These are phyloP conservation scores for Fusarium drepaniforme DNA, from an alignment of 2,329 filamentous ascomycete genomes.

Conservation along the genomic window DNA sequence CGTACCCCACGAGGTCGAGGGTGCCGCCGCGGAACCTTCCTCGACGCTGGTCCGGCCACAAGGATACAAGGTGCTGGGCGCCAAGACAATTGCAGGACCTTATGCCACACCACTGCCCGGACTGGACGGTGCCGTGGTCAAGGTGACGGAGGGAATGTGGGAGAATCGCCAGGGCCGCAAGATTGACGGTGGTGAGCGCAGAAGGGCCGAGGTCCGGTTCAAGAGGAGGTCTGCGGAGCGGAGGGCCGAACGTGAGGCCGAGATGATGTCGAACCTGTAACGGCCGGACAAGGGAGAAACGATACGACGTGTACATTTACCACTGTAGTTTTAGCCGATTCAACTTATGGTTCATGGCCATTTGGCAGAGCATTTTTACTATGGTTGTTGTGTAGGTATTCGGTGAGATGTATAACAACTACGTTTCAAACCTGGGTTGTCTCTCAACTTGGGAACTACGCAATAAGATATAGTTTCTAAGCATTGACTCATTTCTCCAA, in stretches of 20 bases:
- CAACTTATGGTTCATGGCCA: slow-evolving; percentile 26
- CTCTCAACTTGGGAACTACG: background rate
- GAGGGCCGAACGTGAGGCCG: slow-evolving; percentile 71
- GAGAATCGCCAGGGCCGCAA: slow-evolving; percentile 88
- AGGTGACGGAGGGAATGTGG: slow-evolving; percentile 90
- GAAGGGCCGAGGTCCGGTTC: slow-evolving; percentile 85
- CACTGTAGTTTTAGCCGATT: slow-evolving; percentile 46
- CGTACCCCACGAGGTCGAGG: slow-evolving; percentile 60
- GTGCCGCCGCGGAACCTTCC: background rate
- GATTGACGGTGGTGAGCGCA: slow-evolving; percentile 95
- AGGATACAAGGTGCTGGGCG: slow-evolving; percentile 74
- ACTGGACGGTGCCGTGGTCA: slow-evolving; percentile 73
- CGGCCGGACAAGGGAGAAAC: slow-evolving; percentile 26
- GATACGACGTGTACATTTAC: slow-evolving; percentile 44
- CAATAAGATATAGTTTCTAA: background rate
- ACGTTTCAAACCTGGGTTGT: background rate
- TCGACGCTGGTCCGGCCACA: slow-evolving; percentile 46
- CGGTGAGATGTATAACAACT: background rate
- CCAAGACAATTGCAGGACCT: slow-evolving; percentile 79
- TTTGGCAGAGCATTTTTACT: slow-evolving; percentile 29
- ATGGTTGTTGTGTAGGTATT: background rate
- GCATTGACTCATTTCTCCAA: background rate
- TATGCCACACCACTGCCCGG: slow-evolving; percentile 78
- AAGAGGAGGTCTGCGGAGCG: slow-evolving; percentile 87
- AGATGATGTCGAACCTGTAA: slow-evolving; percentile 51